These are phyloP conservation scores for Annona cherimola DNA, from an alignment of 164 flowering plant genomes.

Conservation along the genomic window DNA sequence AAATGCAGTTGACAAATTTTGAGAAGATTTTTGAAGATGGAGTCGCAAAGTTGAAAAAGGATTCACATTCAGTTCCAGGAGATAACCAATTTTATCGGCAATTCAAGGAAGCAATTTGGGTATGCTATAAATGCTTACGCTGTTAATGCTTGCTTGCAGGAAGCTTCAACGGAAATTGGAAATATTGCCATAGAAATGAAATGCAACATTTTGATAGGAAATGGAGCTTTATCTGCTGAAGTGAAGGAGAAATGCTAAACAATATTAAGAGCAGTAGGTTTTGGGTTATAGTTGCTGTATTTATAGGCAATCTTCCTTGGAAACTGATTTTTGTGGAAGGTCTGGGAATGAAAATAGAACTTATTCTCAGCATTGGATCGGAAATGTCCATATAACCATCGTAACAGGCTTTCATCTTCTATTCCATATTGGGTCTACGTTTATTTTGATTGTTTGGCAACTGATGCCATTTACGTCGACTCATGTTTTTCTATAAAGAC, in stretches of 20 bases:
- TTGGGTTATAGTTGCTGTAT: neutral
- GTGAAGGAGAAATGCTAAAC: neutral
- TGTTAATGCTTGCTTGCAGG: neutral
- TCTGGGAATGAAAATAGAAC: neutral
- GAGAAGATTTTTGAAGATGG: constrained; percentile 58
- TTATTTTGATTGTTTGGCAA: neutral
- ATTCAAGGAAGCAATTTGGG: constrained; percentile 88
- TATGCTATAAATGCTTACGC: constrained; percentile 19
- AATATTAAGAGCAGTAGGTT: neutral
- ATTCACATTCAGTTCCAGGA: constrained; percentile 35
- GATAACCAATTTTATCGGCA: constrained; percentile 53
- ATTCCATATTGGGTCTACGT: neutral
- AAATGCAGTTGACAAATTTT: constrained; percentile 65
- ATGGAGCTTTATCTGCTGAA: too few species aligned
- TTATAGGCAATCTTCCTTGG: neutral
- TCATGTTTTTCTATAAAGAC: neutral
- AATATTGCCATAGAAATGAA: too few species aligned
- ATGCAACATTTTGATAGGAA: too few species aligned
- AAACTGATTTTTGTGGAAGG: neutral
- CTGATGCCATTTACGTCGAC: neutral
- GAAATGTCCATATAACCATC: neutral
- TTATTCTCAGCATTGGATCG: neutral
- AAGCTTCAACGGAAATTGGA: too few species aligned
- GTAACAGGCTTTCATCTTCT: neutral
- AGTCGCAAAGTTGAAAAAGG: constrained; percentile 32